Evolutionary conservation across 306 rosid genomes (phyloP).

Genomic region (Lathyrus oleraceus): DNA sequence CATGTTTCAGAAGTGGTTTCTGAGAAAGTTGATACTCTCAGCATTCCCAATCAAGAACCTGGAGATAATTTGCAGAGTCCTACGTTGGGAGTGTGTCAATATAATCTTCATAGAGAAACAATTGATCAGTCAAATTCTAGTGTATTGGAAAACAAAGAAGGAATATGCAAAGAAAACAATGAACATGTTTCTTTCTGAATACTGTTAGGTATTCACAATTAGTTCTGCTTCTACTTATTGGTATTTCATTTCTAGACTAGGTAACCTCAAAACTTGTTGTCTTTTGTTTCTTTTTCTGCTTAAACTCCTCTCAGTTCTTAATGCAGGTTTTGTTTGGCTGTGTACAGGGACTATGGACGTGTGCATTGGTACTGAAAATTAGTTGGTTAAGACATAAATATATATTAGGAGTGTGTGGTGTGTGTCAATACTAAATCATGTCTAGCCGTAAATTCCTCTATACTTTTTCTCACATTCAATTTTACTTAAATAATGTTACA

Average conservation of each 20-base stretch:
- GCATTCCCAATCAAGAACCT: conserved; percentile 31
- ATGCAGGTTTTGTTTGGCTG: conserved; percentile 33
- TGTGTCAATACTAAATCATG: conserved; percentile 26
- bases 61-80: conserved; percentile 33
- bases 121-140: conserved; percentile 41
- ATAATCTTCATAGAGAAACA: conserved; percentile 25
- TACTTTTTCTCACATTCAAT: conserved; percentile 4
- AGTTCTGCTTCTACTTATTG: conserved; percentile 6
- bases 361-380: conserved; percentile 23
- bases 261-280: background rate
- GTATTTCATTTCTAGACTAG: conserved; percentile 12
- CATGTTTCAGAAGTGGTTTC: conserved; percentile 62
- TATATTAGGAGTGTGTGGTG: conserved; percentile 42
- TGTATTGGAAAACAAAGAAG: conserved; percentile 38
- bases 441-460: conserved; percentile 21
- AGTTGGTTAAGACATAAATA: conserved; percentile 25
- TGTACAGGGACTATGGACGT: conserved; percentile 29
- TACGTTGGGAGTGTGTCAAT: conserved; percentile 27
- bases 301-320: background rate
- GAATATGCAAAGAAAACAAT: conserved; percentile 38
- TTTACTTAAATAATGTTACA: conserved; percentile 9
- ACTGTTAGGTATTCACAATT: conserved; percentile 42
- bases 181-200: conserved; percentile 37
- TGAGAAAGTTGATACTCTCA: conserved; percentile 46
- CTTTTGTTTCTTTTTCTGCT: conserved; percentile 22